Base-by-base conservation (phyloP, 441 rosid species). In the Erysimum cheiri region DNA sequence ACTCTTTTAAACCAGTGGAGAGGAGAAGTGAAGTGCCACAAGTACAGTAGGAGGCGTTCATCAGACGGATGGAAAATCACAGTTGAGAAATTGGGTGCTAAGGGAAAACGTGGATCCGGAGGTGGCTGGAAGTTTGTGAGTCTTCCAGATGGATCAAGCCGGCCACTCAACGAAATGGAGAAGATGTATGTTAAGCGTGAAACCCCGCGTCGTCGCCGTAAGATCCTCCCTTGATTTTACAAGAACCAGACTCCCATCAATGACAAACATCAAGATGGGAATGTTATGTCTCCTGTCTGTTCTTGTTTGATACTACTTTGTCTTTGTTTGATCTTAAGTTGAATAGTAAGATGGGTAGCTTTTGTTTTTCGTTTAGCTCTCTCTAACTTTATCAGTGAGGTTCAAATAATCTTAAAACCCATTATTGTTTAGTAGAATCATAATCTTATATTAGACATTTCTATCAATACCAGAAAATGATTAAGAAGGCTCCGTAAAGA, bases 81-180 rank as follows among this genome's bases (percentile, higher is more conserved):
- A 1, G 90, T 91, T 24, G 96, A 91, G 83, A 93, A 91, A 79
- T 32, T 93, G 26, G 98, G 98, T 56, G 29, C 85, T 4, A 59
- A 60, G 50, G 97, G 96, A 35, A 91, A 86, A 79, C 90, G 91
- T 2, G 97, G 98, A 76, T 80, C 79, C 0, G 94, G 96, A 19
- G 96, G 97, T 4, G 96, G 98, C 33, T 91, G 97, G 98, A 91
- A 88, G 80, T 93, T 88, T 70, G 78, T 91, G 29, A 91, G 97
- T 83, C 80, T 89, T 70, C 94, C 96, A 0, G 93, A 93, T 73
- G 97, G 94, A 60, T 91, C 97, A 31, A 91, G 91, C 71, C 81
- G 93, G 32, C 85, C 93, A 1, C 85, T 93, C 28, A 82, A 89
- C 50, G 92, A 91, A 53, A 75, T 61, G 55, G 96, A 89, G 85